phyloP scores from a whole-genome alignment of 306 rosid genomes.

The Glycine tomentella region DNA sequence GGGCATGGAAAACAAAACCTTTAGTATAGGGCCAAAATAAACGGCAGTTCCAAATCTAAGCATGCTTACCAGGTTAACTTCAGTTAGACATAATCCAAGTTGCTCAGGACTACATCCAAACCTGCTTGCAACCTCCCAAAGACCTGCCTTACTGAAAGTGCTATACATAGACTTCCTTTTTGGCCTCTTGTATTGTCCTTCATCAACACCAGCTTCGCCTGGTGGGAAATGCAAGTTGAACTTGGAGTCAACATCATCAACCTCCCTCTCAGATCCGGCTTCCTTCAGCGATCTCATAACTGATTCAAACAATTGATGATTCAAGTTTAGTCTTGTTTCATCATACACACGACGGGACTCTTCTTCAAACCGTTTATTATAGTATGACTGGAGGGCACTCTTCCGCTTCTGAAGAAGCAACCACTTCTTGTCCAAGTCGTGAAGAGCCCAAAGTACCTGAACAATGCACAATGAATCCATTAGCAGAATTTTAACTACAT shows the following conservation, averaged over 20 bases:
- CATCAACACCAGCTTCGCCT: conserved; percentile 93
- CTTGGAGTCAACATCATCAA: conserved; percentile 97
- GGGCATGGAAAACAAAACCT: conserved; percentile 24
- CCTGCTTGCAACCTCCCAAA: conserved; percentile 96
- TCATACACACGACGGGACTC: conserved; percentile 83
- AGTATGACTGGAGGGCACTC: conserved; percentile 82
- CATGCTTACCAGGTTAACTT: conserved; percentile 70
- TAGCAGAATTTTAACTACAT: conserved; percentile 11
- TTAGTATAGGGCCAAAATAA: conserved; percentile 36
- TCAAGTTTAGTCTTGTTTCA: conserved; percentile 76
- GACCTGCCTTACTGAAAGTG: conserved; percentile 83
- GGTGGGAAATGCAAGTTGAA: conserved; percentile 97
- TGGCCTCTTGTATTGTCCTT: conserved; percentile 95
- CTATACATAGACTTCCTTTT: conserved; percentile 84
- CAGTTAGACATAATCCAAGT: conserved; percentile 84
- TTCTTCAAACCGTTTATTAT: conserved; percentile 82
- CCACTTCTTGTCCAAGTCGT: conserved; percentile 95
- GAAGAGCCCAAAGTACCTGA: conserved; percentile 94
- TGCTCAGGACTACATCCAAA: conserved; percentile 97
- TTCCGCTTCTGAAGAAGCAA: conserved; percentile 92
- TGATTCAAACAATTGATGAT: conserved; percentile 84
- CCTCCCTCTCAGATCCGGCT: conserved; percentile 96
- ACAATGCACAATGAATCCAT: conserved; percentile 44
- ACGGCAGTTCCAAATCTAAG: conserved; percentile 41
- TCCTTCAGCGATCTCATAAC: conserved; percentile 86